These are phyloP conservation scores for Triticum urartu DNA, from an alignment of 176 grass and related monocot species.

Conservation along the genomic window DNA sequence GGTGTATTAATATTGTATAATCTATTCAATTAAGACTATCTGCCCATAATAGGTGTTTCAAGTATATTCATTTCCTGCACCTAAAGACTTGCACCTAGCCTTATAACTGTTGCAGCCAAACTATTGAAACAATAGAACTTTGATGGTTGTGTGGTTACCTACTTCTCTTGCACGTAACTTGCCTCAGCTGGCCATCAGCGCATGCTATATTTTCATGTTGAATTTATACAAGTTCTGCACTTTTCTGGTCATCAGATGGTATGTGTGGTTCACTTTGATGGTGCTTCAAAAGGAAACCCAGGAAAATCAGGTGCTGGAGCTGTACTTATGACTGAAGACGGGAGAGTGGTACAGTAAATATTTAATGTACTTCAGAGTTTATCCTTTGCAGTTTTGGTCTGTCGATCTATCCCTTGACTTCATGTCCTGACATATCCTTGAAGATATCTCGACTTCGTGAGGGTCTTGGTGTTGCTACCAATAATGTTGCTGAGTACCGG, in stretches of 20 bases:
- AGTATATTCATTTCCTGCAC: neutral
- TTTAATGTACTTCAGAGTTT: conserved; percentile 13
- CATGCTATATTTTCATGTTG: conserved; percentile 13
- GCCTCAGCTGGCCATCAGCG: neutral
- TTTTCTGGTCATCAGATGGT: conserved; percentile 50
- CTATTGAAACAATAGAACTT: neutral
- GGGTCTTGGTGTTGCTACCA: conserved; percentile 73
- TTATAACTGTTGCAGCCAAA: conserved; percentile 2
- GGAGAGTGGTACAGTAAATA: conserved; percentile 59
- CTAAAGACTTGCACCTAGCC: neutral
- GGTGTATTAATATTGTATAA: neutral
- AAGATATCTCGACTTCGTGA: conserved; percentile 75
- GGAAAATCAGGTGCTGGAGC: conserved; percentile 86
- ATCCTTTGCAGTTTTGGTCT: conserved; percentile 8
- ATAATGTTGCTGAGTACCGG: conserved; percentile 86
- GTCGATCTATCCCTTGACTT: conserved; percentile 26
- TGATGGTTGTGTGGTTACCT: neutral
- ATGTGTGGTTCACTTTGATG: conserved; percentile 73
- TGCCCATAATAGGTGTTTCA: neutral
- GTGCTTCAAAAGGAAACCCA: conserved; percentile 93
- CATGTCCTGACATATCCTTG: conserved; percentile 22
- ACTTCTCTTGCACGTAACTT: neutral
- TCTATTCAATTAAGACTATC: neutral
- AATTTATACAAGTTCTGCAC: conserved; percentile 17
- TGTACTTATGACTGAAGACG: conserved; percentile 69